These are phyloP conservation scores for Blepharisma stoltei DNA, from an alignment of 73 alveolate species.

Conservation along the genomic window DNA sequence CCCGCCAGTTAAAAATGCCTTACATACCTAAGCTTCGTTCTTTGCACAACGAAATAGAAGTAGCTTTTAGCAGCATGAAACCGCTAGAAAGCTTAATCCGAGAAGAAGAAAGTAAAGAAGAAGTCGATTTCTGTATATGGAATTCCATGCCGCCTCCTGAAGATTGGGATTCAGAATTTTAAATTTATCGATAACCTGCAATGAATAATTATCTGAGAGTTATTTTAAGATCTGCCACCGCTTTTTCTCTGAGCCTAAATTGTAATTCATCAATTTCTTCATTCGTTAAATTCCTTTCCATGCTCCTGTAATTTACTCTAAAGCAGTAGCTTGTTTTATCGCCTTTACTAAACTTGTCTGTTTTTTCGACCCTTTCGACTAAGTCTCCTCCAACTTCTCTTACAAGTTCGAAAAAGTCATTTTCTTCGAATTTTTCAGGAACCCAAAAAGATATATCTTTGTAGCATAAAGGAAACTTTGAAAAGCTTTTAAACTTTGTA, in stretches of 20 bases:
- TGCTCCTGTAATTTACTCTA: constrained; percentile 72
- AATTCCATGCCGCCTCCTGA: too few species aligned
- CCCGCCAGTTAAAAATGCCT: constrained; percentile 1
- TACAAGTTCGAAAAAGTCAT: constrained; percentile 70
- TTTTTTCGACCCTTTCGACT: constrained; percentile 74
- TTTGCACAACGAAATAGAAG: neutral
- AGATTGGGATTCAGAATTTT: neutral
- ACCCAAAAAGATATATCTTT: constrained; percentile 85
- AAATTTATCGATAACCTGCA: neutral
- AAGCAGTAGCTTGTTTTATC: constrained; percentile 63
- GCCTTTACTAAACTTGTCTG: constrained; percentile 69
- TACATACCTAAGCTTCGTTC: neutral
- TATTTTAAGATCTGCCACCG: neutral
- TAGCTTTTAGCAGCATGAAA: too few species aligned
- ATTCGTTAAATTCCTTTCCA: constrained; percentile 78
- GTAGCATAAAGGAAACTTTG: constrained; percentile 82
- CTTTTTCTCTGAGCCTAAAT: constrained; percentile 48
- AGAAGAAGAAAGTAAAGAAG: too few species aligned
- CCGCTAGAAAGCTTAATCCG: too few species aligned
- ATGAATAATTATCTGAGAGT: neutral
- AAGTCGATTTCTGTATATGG: too few species aligned
- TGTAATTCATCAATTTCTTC: constrained; percentile 67
- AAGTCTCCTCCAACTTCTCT: constrained; percentile 75
- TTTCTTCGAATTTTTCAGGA: constrained; percentile 66
- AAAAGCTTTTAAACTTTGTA: constrained; percentile 70